phyloP scores from a whole-genome alignment of 2,329 filamentous ascomycete genomes.

The Claviceps arundinis region DNA sequence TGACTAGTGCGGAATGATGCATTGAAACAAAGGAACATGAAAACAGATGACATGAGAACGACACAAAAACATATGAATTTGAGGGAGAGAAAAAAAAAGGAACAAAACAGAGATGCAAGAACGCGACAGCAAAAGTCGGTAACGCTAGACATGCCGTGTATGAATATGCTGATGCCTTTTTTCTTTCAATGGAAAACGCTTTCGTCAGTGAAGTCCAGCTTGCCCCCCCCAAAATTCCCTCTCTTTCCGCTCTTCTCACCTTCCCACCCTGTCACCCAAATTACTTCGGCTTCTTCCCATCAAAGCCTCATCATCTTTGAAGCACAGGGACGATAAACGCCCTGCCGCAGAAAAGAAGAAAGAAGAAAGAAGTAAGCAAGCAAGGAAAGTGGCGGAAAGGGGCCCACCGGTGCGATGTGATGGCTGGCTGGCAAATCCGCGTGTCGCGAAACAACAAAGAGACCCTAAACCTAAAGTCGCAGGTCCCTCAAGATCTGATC shows the following conservation, averaged over 20 bases:
- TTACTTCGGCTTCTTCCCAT: no score
- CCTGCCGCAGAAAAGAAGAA: no score
- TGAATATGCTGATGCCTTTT: conserved; percentile 7
- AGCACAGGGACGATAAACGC: no score
- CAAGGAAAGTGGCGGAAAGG: neutral
- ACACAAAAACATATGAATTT: no score
- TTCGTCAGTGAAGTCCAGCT: no score
- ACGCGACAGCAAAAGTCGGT: neutral
- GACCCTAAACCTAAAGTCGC: conserved; percentile 53
- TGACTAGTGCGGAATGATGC: neutral
- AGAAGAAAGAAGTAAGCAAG: no score
- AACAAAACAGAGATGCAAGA: no score
- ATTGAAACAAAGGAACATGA: neutral
- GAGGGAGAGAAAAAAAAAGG: no score
- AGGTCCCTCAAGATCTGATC: conserved; percentile 86
- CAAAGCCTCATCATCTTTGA: no score
- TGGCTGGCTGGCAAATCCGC: neutral
- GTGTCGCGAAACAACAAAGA: neutral
- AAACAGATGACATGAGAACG: no score
- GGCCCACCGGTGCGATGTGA: neutral
- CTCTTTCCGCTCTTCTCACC: no score
- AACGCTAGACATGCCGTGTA: conserved; percentile 11
- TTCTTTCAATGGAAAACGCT: neutral
- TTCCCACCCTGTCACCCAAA: no score
- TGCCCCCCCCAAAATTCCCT: neutral